A percentile compares a stretch with the other conserved stretches of the same genome.
phyloP scores from a whole-genome alignment of 169 alveolate genomes.

The Plasmodium cynomolgi region DNA sequence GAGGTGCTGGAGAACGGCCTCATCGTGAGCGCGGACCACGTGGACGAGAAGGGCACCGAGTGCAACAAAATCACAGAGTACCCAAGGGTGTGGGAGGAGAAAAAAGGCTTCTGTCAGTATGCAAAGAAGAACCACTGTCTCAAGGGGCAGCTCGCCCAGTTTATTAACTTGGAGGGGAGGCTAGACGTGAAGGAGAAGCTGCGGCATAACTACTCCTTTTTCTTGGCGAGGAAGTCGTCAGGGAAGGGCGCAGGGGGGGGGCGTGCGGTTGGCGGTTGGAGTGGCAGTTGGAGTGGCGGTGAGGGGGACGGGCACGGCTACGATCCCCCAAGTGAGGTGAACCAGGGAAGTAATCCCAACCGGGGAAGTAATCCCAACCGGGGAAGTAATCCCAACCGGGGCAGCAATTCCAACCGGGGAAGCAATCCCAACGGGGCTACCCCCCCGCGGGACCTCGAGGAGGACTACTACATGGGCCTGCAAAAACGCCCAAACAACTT shows the following conservation, averaged over 20 bases:
- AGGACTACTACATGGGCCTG: slow-evolving; percentile 26
- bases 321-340: neutral
- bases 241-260: neutral
- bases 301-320: too few species aligned
- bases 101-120: slow-evolving; percentile 23
- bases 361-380: too few species aligned
- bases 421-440: neutral
- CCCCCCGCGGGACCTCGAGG: neutral
- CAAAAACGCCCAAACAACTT: slow-evolving; percentile 27
- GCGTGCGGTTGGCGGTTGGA: neutral
- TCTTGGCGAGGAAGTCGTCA: slow-evolving; percentile 17
- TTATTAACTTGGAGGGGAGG: slow-evolving; percentile 12
- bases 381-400: too few species aligned
- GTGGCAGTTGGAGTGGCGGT: neutral
- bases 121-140: slow-evolving; percentile 20
- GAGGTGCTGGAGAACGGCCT: slow-evolving; percentile 21
- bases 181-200: neutral
- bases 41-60: slow-evolving; percentile 22
- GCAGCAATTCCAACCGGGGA: too few species aligned
- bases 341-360: neutral
- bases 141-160: slow-evolving; percentile 12
- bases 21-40: slow-evolving; percentile 2
- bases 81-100: slow-evolving; percentile 19
- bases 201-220: slow-evolving; percentile 25
- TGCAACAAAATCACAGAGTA: slow-evolving; percentile 28